These are phyloP conservation scores for Salix exigua DNA, from an alignment of 345 rosid genomes.

Conservation along the genomic window DNA sequence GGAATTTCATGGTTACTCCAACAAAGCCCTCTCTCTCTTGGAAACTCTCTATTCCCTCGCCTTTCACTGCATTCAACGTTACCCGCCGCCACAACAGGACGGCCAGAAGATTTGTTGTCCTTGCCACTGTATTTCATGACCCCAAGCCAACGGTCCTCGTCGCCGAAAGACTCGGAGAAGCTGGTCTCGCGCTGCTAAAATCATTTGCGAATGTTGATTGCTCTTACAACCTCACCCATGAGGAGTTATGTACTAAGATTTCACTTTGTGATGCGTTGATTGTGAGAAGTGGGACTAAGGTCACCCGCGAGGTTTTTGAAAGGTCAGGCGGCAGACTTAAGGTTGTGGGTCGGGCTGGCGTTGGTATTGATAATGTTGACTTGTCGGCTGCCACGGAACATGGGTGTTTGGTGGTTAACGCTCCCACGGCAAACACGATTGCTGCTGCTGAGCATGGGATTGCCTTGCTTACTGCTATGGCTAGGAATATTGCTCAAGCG, in stretches of 20 bases:
- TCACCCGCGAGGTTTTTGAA: slow-evolving; percentile 20
- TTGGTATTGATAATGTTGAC: slow-evolving; percentile 24
- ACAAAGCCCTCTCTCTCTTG: slow-evolving; percentile 6
- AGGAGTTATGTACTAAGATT: slow-evolving; percentile 21
- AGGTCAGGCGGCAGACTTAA: slow-evolving; percentile 16
- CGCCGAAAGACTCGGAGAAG: slow-evolving; percentile 25
- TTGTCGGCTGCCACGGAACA: slow-evolving; percentile 21
- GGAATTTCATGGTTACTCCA: slow-evolving; percentile 9
- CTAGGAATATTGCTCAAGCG: slow-evolving; percentile 19
- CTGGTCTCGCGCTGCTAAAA: slow-evolving; percentile 18
- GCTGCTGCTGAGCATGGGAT: slow-evolving; percentile 21
- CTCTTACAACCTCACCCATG: slow-evolving; percentile 23
- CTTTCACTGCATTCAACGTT: background rate
- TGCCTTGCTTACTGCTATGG: slow-evolving; percentile 20
- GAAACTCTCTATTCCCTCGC: slow-evolving; percentile 6
- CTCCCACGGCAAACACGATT: slow-evolving; percentile 20
- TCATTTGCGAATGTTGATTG: slow-evolving; percentile 25
- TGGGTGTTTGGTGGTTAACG: slow-evolving; percentile 23
- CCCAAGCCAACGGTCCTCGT: slow-evolving; percentile 24
- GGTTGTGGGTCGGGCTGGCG: slow-evolving; percentile 24
- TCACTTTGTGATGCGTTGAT: slow-evolving; percentile 22
- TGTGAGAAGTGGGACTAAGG: slow-evolving; percentile 20
- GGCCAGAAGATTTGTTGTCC: background rate
- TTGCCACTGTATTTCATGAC: slow-evolving; percentile 1
- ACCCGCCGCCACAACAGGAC: background rate